phyloP scores from a whole-genome alignment of 192 early-diverging fungal species.

The Pecoramyces ruminantium region DNA sequence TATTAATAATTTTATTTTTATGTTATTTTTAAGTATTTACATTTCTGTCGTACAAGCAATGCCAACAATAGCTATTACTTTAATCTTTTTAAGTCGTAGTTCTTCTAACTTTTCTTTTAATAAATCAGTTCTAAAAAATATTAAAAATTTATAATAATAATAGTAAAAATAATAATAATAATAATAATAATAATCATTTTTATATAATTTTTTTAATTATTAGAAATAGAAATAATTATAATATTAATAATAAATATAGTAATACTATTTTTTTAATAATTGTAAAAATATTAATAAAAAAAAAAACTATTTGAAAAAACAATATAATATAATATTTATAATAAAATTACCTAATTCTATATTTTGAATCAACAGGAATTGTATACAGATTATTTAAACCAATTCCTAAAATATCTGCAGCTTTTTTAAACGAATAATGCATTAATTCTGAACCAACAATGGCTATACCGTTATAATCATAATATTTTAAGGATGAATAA shows the following conservation, averaged over 20 bases:
- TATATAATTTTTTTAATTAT: too few relatives aligned
- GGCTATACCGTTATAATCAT: constrained; percentile 27
- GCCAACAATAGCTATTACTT: constrained; percentile 27
- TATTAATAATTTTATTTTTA: too few relatives aligned
- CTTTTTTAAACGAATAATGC: constrained; percentile 45
- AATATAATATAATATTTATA: too few relatives aligned
- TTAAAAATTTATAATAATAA: too few relatives aligned
- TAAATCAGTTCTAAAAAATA: constrained; percentile 8
- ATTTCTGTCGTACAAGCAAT: constrained; percentile 37
- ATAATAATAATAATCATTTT: too few relatives aligned
- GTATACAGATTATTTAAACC: constrained; percentile 26
- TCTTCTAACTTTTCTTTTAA: constrained; percentile 14
- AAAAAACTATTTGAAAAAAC: too few relatives aligned
- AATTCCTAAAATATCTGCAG: constrained; percentile 32
- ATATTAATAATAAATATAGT: too few relatives aligned
- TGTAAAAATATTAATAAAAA: too few relatives aligned
- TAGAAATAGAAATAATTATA: too few relatives aligned
- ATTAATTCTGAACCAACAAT: constrained; percentile 24
- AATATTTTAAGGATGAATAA: constrained; percentile 13
- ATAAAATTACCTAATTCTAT: constrained; percentile 13
- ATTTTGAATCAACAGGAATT: constrained; percentile 23
- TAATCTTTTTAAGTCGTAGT: constrained; percentile 8
- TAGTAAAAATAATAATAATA: too few relatives aligned
- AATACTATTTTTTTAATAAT: too few relatives aligned
- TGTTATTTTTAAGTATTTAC: constrained; percentile 3